Base-by-base conservation (phyloP, 176 grass and related monocot species). In the Hordeum marinum region DNA sequence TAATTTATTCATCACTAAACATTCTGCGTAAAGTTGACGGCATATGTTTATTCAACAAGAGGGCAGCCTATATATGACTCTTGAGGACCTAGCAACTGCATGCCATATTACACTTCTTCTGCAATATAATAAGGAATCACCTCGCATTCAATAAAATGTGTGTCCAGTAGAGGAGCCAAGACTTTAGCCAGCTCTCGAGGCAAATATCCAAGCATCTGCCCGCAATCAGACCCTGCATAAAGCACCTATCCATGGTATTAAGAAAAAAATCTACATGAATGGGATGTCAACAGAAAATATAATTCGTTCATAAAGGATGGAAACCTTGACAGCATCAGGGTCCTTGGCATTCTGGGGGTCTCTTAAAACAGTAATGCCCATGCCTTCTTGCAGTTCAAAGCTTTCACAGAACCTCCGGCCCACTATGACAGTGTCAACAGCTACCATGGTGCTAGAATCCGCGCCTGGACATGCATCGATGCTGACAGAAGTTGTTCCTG, bases 301-400 rank as follows among this genome's bases (percentile, higher is more conserved):
- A 61, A n/a, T 35, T 72, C 57, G 34, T 75, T 78, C 21, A 31
- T 41, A 65, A 63, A 48, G 78, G 66, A 84, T 62, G 31, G 0
- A 88, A 91, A 98, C 96, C 96, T 90, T 98, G 78, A 98, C 95
- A 25, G 93, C 96, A 76, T 98, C 79, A 67, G 26, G 71, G 55
- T 98, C 96, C 76, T 94, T 98, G 15, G 74, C 43, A 88, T 98
- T 98, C 55, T 84, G 78, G 40, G 87, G 54, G 13, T 98, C 93
- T 90, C 96, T 94, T n/a, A 59, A 12, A 43, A 95, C 0, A 77
- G n/a, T 63, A 55, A 98, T 86, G 70, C 36, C 76, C 62, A 35
- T 75, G 58, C 84, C 88, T 88, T 92, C 77, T 89, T 85, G 82
- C 58, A 94, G 80, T 77, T 90, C 74, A 88, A 89, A 64, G 91